phyloP scores from a whole-genome alignment of 257 asterid genomes.

The Forsythia viridissima region DNA sequence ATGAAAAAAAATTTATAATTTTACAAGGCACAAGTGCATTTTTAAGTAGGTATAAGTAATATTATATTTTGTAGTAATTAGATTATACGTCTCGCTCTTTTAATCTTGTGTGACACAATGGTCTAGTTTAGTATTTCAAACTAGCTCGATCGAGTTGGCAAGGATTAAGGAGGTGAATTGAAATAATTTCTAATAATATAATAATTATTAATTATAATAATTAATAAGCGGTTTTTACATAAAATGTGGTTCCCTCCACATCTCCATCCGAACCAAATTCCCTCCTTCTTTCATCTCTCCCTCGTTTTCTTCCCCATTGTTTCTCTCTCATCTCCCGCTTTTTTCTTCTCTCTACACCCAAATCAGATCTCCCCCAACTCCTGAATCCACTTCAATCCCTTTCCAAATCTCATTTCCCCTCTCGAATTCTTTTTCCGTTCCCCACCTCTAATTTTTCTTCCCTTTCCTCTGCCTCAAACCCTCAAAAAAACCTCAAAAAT shows the following conservation, averaged over 20 bases:
- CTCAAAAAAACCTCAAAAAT: constrained; percentile 18
- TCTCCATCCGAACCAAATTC: constrained; percentile 87
- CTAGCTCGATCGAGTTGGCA: no score
- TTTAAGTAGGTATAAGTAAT: no score
- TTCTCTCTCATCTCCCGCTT: constrained; percentile 31
- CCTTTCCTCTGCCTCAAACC: constrained; percentile 10
- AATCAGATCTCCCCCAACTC: constrained; percentile 44
- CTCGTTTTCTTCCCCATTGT: constrained; percentile 54
- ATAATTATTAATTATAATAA: no score
- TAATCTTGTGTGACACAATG: no score
- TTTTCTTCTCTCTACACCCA: constrained; percentile 51
- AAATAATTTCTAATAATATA: no score
- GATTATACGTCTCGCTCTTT: no score
- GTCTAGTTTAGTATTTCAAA: no score
- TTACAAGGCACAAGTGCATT: no score
- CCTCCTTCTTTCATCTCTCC: constrained; percentile 49
- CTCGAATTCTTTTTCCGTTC: constrained; percentile 5
- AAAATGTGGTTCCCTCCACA: constrained; percentile 80
- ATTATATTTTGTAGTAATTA: no score
- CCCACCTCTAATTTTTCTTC: constrained; percentile 8
- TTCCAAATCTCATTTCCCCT: constrained; percentile 21
- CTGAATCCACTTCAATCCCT: constrained; percentile 24
- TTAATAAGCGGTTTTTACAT: background rate
- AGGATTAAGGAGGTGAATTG: no score
- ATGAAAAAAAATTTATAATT: no score